phyloP scores from a whole-genome alignment of 192 early-diverging fungal genomes.

The Cetraspora pellucida region DNA sequence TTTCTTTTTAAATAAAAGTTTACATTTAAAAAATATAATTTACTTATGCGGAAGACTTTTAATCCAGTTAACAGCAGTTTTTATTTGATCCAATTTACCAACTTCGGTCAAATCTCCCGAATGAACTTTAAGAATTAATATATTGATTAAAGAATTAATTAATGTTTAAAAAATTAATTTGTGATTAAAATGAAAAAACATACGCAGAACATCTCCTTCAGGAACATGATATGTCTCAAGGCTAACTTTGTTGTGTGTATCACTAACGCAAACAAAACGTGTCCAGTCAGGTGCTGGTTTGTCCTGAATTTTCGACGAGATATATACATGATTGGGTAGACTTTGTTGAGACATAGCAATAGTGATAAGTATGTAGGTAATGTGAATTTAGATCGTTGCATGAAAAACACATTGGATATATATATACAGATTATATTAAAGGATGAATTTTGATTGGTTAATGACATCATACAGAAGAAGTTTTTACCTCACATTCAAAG shows the following conservation, averaged over 20 bases:
- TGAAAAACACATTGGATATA: too few relatives aligned
- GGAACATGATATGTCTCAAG: conserved; percentile 34
- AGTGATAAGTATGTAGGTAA: too few relatives aligned
- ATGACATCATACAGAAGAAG: too few relatives aligned
- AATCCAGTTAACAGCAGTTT: conserved; percentile 34
- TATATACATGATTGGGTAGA: neutral
- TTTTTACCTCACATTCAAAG: too few relatives aligned
- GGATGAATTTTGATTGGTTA: too few relatives aligned
- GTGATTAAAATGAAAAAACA: too few relatives aligned
- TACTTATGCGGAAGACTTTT: conserved; percentile 35
- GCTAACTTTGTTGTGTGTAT: conserved; percentile 38
- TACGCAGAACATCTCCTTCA: conserved; percentile 38
- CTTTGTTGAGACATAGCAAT: too few relatives aligned
- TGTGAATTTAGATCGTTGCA: too few relatives aligned
- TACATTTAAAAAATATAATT: neutral
- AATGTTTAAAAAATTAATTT: neutral
- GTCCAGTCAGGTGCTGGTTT: conserved; percentile 38
- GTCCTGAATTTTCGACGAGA: neutral
- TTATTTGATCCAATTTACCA: conserved; percentile 35
- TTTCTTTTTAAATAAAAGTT: neutral
- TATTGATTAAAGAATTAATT: neutral
- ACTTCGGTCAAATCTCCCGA: conserved; percentile 39
- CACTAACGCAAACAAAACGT: conserved; percentile 40
- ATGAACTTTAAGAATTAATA: conserved; percentile 30
- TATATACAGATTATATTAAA: too few relatives aligned